Evolutionary conservation across 2,329 filamentous ascomycete genomes (phyloP).

Genomic region (Diaporthe australafricana): DNA sequence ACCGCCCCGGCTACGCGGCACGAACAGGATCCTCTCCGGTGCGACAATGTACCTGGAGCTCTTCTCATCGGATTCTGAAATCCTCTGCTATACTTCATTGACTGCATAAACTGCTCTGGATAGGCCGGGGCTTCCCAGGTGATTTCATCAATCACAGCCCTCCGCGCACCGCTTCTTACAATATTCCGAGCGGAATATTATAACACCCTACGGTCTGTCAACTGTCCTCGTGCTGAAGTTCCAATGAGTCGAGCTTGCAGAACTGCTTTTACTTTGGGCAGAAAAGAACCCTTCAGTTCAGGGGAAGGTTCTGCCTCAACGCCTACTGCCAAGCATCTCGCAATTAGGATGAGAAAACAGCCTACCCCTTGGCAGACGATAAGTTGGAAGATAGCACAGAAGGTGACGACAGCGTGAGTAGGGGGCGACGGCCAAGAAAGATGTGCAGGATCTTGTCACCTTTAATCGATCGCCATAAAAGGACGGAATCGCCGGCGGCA

Average conservation of each 20-base stretch:
- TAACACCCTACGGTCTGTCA: not conserved
- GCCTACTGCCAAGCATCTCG: not conserved
- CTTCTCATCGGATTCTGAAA: not conserved
- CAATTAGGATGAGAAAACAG: not conserved
- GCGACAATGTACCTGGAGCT: not conserved
- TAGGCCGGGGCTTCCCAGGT: not conserved
- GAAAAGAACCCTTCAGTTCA: not conserved
- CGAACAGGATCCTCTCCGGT: not conserved
- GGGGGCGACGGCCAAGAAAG: not conserved
- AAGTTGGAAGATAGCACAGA: not conserved
- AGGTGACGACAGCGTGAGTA: not conserved
- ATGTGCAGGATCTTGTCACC: not conserved
- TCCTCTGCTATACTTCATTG: not conserved
- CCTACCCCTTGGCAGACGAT: slow-evolving; percentile 6
- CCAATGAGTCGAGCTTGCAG: not conserved
- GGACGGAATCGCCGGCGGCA: slow-evolving; percentile 12
- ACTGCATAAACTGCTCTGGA: not conserved
- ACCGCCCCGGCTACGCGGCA: not conserved
- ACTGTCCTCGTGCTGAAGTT: not conserved
- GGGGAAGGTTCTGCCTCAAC: not conserved
- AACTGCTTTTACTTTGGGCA: not conserved
- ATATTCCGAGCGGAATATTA: slow-evolving; percentile 4
- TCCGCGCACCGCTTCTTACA: not conserved
- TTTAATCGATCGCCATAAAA: not conserved
- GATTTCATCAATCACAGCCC: not conserved